A percentile compares a stretch with the other conserved stretches of the same genome.
These are phyloP conservation scores for Mercurialis annua DNA, from an alignment of 345 rosid species.

Conservation along the genomic window DNA sequence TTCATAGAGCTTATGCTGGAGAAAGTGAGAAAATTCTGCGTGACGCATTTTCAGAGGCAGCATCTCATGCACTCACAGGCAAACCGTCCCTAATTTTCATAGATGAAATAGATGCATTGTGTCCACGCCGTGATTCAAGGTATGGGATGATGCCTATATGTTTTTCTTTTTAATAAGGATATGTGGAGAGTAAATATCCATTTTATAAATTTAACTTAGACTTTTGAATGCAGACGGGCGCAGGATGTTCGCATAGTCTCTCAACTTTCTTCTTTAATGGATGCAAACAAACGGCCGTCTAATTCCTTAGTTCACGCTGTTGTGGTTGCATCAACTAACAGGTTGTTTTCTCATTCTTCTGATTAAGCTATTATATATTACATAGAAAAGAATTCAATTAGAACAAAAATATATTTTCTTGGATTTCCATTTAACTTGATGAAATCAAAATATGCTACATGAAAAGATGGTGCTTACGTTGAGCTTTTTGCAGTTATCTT, in stretches of 20 bases:
- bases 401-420: neutral
- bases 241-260: constrained; percentile 75
- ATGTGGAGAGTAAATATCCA: neutral
- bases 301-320: too few species aligned
- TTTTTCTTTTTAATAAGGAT: constrained; percentile 3
- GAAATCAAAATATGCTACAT: neutral
- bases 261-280: constrained; percentile 78
- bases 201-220: neutral
- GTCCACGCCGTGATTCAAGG: constrained; percentile 80
- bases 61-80: constrained; percentile 53
- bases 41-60: constrained; percentile 75
- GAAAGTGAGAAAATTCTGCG: constrained; percentile 80
- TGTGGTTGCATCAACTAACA: too few species aligned
- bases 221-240: constrained; percentile 56
- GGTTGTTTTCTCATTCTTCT: constrained; percentile 41
- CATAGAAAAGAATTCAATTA: neutral
- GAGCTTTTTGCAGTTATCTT: neutral
- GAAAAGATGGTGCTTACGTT: neutral
- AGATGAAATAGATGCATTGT: too few species aligned
- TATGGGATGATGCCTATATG: constrained; percentile 14
- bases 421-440: too few species aligned
- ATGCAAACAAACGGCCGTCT: constrained; percentile 48
- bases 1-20: too few species aligned
- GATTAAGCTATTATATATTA: neutral
- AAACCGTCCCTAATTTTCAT: constrained; percentile 76